Evolutionary conservation across 1,139 yeast species (phyloP).

Genomic region (Debaryomyces sp.): DNA sequence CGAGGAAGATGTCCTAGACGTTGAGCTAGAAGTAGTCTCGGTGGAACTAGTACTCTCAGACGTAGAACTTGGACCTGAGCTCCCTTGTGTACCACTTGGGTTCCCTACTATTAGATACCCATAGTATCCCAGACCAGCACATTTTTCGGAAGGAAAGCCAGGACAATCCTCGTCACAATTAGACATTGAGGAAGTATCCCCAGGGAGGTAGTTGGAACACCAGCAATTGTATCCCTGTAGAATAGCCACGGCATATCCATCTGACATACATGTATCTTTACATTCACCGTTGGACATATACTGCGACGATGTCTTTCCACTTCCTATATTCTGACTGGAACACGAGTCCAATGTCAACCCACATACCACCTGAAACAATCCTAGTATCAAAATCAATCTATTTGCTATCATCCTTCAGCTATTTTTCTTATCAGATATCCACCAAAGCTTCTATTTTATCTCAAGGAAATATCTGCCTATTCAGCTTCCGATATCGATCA

Average conservation of each 20-base stretch:
- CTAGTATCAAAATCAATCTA: background rate
- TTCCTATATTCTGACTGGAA: constrained; percentile 43
- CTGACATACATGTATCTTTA: constrained; percentile 40
- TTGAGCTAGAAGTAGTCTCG: constrained; percentile 19
- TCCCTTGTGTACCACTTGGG: constrained; percentile 23
- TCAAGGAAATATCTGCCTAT: background rate
- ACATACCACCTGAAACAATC: background rate
- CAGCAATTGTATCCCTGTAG: constrained; percentile 56
- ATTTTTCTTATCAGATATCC: background rate
- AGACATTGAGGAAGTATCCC: constrained; percentile 27
- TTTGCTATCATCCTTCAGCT: background rate
- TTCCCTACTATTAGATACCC: constrained; percentile 38
- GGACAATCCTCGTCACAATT: constrained; percentile 57
- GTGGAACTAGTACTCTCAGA: constrained; percentile 5
- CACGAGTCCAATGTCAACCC: constrained; percentile 37
- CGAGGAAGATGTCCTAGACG: constrained; percentile 16
- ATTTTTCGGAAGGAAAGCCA: constrained; percentile 38
- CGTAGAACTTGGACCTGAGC: constrained; percentile 8
- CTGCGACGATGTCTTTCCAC: constrained; percentile 22
- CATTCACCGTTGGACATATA: constrained; percentile 61
- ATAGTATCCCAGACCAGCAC: constrained; percentile 36
- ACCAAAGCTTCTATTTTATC: constrained; percentile 3
- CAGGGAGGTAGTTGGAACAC: constrained; percentile 61
- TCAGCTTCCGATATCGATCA: background rate
- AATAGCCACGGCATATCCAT: constrained; percentile 58